A percentile compares a stretch with the other conserved stretches of the same genome.
These are phyloP conservation scores for Boletus insuetus DNA, from an alignment of 768 basidiomycete species.

Conservation along the genomic window DNA sequence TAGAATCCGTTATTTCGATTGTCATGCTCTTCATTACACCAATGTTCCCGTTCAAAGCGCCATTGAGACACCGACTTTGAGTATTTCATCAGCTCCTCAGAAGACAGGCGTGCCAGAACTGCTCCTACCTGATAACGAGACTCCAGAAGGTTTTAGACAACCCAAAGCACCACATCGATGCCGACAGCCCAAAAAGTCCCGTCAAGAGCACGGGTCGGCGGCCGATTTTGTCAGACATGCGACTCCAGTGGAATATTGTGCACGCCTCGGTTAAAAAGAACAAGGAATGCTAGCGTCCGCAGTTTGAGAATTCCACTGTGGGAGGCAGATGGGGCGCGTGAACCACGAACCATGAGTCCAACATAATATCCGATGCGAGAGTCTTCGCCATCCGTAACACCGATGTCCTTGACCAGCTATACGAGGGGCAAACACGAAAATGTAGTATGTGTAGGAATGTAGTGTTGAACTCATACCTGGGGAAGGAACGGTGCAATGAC, in stretches of 20 bases:
- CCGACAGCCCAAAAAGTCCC: constrained; percentile 43
- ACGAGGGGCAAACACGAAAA: background rate
- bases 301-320: background rate
- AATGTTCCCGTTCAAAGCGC: constrained; percentile 55
- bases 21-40: constrained; percentile 48
- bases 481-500: constrained; percentile 76
- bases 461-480: constrained; percentile 36
- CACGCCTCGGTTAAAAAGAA: constrained; percentile 50
- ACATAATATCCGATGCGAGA: constrained; percentile 46
- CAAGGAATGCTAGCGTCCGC: constrained; percentile 38
- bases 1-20: constrained; percentile 40
- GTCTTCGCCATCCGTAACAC: constrained; percentile 44
- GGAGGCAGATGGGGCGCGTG: background rate
- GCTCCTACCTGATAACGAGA: constrained; percentile 38
- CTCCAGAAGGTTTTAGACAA: constrained; percentile 46
- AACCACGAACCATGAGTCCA: constrained; percentile 42
- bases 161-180: constrained; percentile 49
- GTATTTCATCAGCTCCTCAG: background rate
- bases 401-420: constrained; percentile 31
- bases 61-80: constrained; percentile 43
- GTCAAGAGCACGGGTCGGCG: constrained; percentile 46
- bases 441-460: background rate
- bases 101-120: background rate
- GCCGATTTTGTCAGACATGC: constrained; percentile 48
- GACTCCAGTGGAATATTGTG: constrained; percentile 49